Evolutionary conservation across 768 basidiomycete genomes (phyloP).

Genomic region (Pleurotus cornucopiae): DNA sequence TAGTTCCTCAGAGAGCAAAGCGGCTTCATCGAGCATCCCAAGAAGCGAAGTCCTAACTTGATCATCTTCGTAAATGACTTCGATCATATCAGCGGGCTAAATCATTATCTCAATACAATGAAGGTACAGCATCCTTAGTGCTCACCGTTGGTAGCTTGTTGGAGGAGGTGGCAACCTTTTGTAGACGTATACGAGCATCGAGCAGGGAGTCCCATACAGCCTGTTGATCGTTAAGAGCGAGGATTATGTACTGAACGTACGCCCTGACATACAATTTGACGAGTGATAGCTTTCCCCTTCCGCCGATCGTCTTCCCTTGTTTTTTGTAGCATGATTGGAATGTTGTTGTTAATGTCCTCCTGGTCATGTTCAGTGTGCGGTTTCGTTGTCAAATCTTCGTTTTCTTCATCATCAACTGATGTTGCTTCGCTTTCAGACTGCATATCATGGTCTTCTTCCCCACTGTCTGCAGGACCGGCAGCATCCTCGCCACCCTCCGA

Average conservation of each 20-base stretch:
- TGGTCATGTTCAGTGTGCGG: conserved; percentile 12
- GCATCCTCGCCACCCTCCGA: conserved; percentile 18
- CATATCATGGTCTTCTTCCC: conserved; percentile 5
- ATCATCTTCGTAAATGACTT: conserved; percentile 27
- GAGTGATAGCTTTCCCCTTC: conserved; percentile 82
- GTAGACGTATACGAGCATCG: conserved; percentile 87
- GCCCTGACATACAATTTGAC: conserved; percentile 65
- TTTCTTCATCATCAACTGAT: conserved; percentile 9
- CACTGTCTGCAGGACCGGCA: conserved; percentile 17
- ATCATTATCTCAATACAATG: conserved; percentile 10
- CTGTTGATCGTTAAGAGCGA: conserved; percentile 31
- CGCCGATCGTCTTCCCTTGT: conserved; percentile 64
- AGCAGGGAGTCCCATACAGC: conserved; percentile 82
- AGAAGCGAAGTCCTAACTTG: conserved; percentile 41
- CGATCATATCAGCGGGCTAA: conserved; percentile 31
- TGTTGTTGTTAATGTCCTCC: conserved; percentile 28
- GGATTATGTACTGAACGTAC: neutral
- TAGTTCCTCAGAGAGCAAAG: conserved; percentile 60
- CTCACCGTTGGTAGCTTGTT: conserved; percentile 66
- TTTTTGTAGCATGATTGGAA: conserved; percentile 49
- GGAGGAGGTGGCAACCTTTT: conserved; percentile 67
- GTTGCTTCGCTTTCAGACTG: conserved; percentile 5
- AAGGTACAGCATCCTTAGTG: conserved; percentile 9
- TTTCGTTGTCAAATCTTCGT: neutral
- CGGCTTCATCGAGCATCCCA: conserved; percentile 57